Percentiles rank a stretch among this genome's conserved stretches.
phyloP scores from a whole-genome alignment of 345 rosid genomes.

The Murraya koenigii region DNA sequence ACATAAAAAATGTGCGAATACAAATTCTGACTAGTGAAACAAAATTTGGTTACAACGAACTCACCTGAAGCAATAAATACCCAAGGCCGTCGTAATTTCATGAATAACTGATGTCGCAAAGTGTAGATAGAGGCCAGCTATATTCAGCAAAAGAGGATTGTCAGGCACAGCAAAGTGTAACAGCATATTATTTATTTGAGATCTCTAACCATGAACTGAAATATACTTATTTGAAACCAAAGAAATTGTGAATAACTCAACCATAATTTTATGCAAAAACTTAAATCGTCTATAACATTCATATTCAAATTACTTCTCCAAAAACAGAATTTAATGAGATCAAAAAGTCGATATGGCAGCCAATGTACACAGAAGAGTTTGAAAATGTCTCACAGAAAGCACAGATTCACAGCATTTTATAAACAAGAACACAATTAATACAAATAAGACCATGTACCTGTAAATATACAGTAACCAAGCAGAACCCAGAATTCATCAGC shows the following conservation, averaged over 20 bases:
- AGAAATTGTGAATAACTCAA: not conserved
- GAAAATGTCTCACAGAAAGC: not conserved
- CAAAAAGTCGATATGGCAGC: not conserved
- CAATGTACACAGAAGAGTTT: not conserved
- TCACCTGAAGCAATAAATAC: conserved; percentile 98
- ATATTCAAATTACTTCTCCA: not conserved
- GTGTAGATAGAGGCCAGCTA: conserved; percentile 78
- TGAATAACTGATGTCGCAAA: conserved; percentile 90
- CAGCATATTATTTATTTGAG: not conserved
- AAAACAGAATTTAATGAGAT: not conserved
- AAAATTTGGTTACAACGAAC: not conserved
- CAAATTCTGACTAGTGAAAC: not conserved
- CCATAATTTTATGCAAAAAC: not conserved
- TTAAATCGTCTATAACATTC: not conserved
- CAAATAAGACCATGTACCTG: conserved; percentile 44
- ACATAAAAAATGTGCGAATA: not conserved
- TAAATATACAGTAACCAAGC: conserved; percentile 82
- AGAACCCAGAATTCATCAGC: conserved; percentile 92
- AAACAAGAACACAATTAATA: not conserved
- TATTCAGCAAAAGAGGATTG: conserved; percentile 17
- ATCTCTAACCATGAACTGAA: not conserved
- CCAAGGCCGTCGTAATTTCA: conserved; percentile 91
- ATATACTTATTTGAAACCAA: not conserved
- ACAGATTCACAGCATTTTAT: not conserved
- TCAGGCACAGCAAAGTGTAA: conserved; percentile 13